Evolutionary conservation across 2,329 filamentous ascomycete genomes (phyloP).

Genomic region (Aspergillus bombycis): DNA sequence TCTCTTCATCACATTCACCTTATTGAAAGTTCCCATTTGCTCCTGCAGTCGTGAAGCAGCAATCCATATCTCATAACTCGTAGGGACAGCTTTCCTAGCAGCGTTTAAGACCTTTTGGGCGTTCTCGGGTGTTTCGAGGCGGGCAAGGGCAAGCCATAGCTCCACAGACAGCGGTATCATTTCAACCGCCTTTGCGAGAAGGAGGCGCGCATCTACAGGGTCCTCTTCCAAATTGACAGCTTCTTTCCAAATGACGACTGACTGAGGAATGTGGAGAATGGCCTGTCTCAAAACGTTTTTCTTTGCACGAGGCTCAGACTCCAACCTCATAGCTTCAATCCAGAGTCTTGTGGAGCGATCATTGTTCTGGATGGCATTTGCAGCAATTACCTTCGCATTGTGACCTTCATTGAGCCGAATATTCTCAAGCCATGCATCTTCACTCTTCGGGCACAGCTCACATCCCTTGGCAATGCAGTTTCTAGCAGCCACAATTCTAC

Average conservation of each 20-base stretch:
- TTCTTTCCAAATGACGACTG: slow-evolving; percentile 96
- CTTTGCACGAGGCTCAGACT: slow-evolving; percentile 79
- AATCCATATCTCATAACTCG: slow-evolving; percentile 95
- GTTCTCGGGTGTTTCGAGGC: slow-evolving; percentile 85
- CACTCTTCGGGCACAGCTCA: slow-evolving; percentile 87
- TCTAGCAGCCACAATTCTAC: slow-evolving; percentile 85
- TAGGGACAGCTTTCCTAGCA: slow-evolving; percentile 89
- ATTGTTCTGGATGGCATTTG: slow-evolving; percentile 90
- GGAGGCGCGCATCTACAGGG: slow-evolving; percentile 79
- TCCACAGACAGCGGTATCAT: slow-evolving; percentile 93
- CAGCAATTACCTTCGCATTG: slow-evolving; percentile 94
- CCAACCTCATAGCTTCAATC: slow-evolving; percentile 93
- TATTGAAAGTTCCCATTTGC: slow-evolving; percentile 80
- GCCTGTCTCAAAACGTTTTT: slow-evolving; percentile 92
- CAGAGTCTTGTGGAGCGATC: slow-evolving; percentile 85
- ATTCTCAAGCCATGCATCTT: slow-evolving; percentile 95
- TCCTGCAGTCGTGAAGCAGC: slow-evolving; percentile 86
- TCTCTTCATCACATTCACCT: slow-evolving; percentile 92
- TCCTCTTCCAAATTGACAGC: slow-evolving; percentile 95
- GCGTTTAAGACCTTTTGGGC: slow-evolving; percentile 94
- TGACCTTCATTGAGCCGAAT: slow-evolving; percentile 89
- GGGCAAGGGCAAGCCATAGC: slow-evolving; percentile 90
- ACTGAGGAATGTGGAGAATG: slow-evolving; percentile 89
- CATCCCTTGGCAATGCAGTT: slow-evolving; percentile 88
- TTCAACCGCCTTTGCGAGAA: slow-evolving; percentile 93